These are phyloP conservation scores for Syzygium malaccense DNA, from an alignment of 441 rosid species.

Conservation along the genomic window DNA sequence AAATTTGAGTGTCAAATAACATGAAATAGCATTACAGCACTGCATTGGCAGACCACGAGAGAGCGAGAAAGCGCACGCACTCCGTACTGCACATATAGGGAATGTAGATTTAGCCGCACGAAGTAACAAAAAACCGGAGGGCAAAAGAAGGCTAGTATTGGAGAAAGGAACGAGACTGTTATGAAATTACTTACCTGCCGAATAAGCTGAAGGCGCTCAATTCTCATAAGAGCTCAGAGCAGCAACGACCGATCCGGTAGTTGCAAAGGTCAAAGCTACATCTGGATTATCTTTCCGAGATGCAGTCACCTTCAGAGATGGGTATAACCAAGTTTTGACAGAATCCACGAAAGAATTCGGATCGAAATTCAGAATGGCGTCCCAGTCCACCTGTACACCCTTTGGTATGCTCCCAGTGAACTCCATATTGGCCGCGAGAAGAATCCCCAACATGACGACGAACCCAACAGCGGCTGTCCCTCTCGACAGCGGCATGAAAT, in stretches of 20 bases:
- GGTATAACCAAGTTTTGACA: slow-evolving; percentile 72
- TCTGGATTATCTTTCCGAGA: slow-evolving; percentile 90
- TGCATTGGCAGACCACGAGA: background rate
- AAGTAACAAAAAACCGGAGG: background rate
- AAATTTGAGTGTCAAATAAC: background rate
- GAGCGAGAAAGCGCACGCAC: background rate
- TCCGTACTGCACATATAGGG: background rate
- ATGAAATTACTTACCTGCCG: slow-evolving; percentile 23
- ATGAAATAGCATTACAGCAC: background rate
- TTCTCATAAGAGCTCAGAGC: slow-evolving; percentile 71
- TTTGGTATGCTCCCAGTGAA: slow-evolving; percentile 63
- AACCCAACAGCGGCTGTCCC: slow-evolving; percentile 92
- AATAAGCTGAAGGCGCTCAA: slow-evolving; percentile 21
- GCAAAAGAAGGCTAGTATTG: background rate
- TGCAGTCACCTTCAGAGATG: slow-evolving; percentile 59
- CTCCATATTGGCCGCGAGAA: slow-evolving; percentile 94
- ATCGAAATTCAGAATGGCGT: slow-evolving; percentile 72
- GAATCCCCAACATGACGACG: slow-evolving; percentile 70
- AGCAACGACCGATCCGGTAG: slow-evolving; percentile 80
- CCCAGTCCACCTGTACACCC: slow-evolving; percentile 94
- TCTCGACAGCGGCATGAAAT: slow-evolving; percentile 97
- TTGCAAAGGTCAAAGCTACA: slow-evolving; percentile 60
- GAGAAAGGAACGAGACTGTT: background rate
- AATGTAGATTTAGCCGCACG: background rate
- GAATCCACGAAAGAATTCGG: slow-evolving; percentile 56